phyloP scores from a whole-genome alignment of 2,329 filamentous ascomycete species.

The Colletotrichum coccodes region DNA sequence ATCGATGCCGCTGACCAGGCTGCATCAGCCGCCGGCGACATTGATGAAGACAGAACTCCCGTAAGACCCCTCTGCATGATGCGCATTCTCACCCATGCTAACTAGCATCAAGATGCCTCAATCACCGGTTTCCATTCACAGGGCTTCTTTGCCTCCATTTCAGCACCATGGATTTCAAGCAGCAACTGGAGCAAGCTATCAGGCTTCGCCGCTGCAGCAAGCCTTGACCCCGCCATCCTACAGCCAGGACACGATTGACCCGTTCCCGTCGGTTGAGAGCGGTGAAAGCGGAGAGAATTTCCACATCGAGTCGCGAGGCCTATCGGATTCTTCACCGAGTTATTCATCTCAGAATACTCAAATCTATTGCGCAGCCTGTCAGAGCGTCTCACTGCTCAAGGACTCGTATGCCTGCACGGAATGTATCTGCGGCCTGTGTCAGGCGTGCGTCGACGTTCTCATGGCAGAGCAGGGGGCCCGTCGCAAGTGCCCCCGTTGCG shows the following conservation, averaged over 20 bases:
- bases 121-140: conserved; percentile 72
- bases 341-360: conserved; percentile 81
- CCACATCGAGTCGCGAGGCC: conserved; percentile 73
- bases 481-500: conserved; percentile 82
- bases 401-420: conserved; percentile 95
- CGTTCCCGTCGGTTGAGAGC: conserved; percentile 91
- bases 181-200: conserved; percentile 72
- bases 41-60: conserved; percentile 90
- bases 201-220: conserved; percentile 90
- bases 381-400: conserved; percentile 78
- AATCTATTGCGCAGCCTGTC: conserved; percentile 92
- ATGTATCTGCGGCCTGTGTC: conserved; percentile 93
- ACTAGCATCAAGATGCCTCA: conserved; percentile 63
- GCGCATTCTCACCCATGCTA: neutral
- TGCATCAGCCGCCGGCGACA: conserved; percentile 89
- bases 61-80: conserved; percentile 60
- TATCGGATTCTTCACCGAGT: conserved; percentile 77
- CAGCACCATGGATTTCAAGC: conserved; percentile 68
- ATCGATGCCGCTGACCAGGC: conserved; percentile 82
- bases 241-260: conserved; percentile 74
- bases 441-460: conserved; percentile 85
- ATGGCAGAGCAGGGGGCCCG: conserved; percentile 80
- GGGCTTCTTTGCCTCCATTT: conserved; percentile 70
- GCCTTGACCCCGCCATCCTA: conserved; percentile 86
- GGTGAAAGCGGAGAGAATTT: conserved; percentile 77